phyloP scores from a whole-genome alignment of 108 stramenopile species.

The Skeletonema costatum region DNA sequence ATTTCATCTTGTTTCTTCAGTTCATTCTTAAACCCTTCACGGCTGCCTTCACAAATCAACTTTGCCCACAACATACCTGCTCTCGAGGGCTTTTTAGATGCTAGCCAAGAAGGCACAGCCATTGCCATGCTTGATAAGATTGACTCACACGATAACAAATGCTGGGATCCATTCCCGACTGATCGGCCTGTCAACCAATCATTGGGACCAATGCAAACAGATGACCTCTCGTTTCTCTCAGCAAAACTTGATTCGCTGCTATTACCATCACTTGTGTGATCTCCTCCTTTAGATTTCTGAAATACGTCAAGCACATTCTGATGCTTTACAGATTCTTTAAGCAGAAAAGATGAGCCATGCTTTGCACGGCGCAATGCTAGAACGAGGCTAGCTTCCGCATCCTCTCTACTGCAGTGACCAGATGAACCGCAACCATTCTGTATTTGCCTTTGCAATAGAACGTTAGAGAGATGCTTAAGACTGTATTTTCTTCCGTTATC shows the following conservation, averaged over 20 bases:
- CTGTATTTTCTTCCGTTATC: constrained; percentile 69
- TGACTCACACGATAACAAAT: constrained; percentile 65
- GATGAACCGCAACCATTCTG: constrained; percentile 34
- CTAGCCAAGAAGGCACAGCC: constrained; percentile 73
- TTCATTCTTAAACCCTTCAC: constrained; percentile 13
- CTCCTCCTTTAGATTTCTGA: constrained; percentile 23
- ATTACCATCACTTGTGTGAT: constrained; percentile 6
- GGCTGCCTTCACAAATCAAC: constrained; percentile 16
- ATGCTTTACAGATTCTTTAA: constrained; percentile 42
- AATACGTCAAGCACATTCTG: constrained; percentile 32
- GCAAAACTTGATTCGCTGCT: constrained; percentile 14
- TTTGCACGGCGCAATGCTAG: constrained; percentile 71
- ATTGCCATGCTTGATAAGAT: constrained; percentile 54
- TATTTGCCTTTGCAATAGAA: constrained; percentile 64
- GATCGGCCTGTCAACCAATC: constrained; percentile 69
- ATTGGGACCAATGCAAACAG: constrained; percentile 69
- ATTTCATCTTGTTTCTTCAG: constrained; percentile 34
- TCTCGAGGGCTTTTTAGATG: constrained; percentile 31
- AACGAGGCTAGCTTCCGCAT: constrained; percentile 72
- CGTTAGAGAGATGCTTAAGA: constrained; percentile 60
- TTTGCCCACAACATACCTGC: constrained; percentile 75
- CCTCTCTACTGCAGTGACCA: constrained; percentile 83
- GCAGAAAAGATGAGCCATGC: constrained; percentile 54
- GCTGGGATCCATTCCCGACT: constrained; percentile 52
- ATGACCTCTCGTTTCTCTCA: constrained; percentile 32